Evolutionary conservation across 176 grass and related monocot species (phyloP).

Genomic region (Carex pumila): DNA sequence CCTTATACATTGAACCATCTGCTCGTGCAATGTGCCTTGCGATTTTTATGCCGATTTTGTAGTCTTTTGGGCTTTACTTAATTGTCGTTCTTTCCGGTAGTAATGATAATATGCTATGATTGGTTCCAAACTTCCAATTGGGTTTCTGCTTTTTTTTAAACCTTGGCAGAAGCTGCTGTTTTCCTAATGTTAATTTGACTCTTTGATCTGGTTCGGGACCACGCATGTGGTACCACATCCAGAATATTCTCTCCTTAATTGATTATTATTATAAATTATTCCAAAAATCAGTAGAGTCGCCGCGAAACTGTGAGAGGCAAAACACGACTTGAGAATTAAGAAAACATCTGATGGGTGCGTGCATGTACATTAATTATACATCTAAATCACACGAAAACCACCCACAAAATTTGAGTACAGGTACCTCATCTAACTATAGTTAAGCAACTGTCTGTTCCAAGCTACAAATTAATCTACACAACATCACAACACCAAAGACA

Average conservation of each 20-base stretch:
- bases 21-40: background rate
- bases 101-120: background rate
- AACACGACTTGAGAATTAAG: background rate
- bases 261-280: background rate
- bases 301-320: background rate
- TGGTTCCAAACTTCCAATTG: background rate
- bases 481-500: background rate
- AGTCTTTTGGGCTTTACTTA: background rate
- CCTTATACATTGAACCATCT: background rate
- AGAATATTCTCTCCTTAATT: background rate
- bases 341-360: background rate
- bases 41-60: background rate
- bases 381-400: background rate
- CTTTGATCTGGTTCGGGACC: background rate
- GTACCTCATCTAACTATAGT: background rate
- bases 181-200: background rate
- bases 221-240: background rate
- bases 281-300: background rate
- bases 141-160: background rate
- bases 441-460: background rate
- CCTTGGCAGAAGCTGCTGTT: too few species aligned
- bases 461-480: constrained; percentile 3
- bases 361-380: background rate
- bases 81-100: too few species aligned
- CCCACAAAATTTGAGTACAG: background rate